Evolutionary conservation across 192 early-diverging fungal genomes (phyloP).

Genomic region (Rhizoclosmatium globosum): DNA sequence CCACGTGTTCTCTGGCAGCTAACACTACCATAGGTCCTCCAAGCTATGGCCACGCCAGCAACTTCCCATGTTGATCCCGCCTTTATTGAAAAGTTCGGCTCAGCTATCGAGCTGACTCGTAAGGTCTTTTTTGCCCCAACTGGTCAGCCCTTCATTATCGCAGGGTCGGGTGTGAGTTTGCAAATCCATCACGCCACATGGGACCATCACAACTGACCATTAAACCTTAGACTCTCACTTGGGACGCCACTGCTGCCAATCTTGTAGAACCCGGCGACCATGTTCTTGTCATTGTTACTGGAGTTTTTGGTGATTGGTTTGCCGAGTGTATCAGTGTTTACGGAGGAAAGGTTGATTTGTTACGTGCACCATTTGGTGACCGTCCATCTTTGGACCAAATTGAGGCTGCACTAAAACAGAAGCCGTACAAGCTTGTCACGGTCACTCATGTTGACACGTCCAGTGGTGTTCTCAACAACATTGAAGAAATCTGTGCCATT

Average conservation of each 20-base stretch:
- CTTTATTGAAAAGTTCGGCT: conserved; percentile 90
- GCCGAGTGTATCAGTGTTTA: conserved; percentile 90
- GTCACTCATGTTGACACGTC: conserved; percentile 98
- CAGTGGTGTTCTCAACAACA: conserved; percentile 88
- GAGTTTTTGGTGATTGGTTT: conserved; percentile 96
- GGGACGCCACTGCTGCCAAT: conserved; percentile 96
- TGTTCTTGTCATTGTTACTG: conserved; percentile 89
- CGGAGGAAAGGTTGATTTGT: conserved; percentile 83
- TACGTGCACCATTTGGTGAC: conserved; percentile 75
- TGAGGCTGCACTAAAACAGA: conserved; percentile 61
- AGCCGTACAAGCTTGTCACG: conserved; percentile 85
- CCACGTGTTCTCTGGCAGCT: not conserved
- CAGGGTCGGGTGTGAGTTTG: conserved; percentile 78
- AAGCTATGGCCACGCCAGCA: conserved; percentile 86
- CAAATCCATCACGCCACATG: not conserved
- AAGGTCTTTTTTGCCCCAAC: conserved; percentile 78
- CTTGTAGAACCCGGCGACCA: conserved; percentile 87
- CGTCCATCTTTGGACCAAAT: conserved; percentile 75
- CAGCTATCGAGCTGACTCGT: conserved; percentile 84
- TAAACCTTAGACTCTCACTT: conserved; percentile 87
- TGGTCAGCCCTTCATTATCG: conserved; percentile 93
- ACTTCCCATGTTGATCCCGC: conserved; percentile 91
- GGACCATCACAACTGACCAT: too few relatives aligned
- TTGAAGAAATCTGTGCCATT: conserved; percentile 76
- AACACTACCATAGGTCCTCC: conserved; percentile 60